Conservation (phyloP, 768 basidiomycete species). For the Boletales sp. region DNA sequence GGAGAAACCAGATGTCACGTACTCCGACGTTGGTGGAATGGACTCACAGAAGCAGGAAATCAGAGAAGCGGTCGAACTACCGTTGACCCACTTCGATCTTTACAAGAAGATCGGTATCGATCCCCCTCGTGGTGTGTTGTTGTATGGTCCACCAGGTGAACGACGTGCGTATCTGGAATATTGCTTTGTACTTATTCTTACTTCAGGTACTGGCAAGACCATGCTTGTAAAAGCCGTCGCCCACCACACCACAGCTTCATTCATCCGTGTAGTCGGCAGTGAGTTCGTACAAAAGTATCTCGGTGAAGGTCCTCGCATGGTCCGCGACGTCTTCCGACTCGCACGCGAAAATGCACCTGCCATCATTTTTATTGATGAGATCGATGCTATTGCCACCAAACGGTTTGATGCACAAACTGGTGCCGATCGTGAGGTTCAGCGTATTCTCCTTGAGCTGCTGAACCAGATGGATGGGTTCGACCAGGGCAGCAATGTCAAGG, state of each 20-base stretch:
- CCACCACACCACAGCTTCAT: constrained; percentile 93
- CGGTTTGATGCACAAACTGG: constrained; percentile 99
- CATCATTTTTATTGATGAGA: constrained; percentile 99
- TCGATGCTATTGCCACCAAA: constrained; percentile 98
- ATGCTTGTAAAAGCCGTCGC: constrained; percentile 99
- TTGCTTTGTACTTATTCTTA: constrained; percentile 2
- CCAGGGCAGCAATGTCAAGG: constrained; percentile 98
- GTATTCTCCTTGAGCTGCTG: constrained; percentile 92
- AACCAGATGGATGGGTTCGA: constrained; percentile 99
- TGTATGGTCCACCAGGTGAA: constrained; percentile 94
- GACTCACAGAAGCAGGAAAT: constrained; percentile 99
- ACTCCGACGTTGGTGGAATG: constrained; percentile 95
- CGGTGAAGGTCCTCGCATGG: constrained; percentile 99
- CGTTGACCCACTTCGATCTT: constrained; percentile 93
- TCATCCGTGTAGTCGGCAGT: constrained; percentile 96
- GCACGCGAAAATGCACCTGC: constrained; percentile 96
- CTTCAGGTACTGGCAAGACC: constrained; percentile 94
- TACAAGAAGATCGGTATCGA: constrained; percentile 99
- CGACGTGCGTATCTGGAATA: constrained; percentile 10
- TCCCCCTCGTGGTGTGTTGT: constrained; percentile 92
- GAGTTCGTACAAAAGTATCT: constrained; percentile 99
- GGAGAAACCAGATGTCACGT: constrained; percentile 92
- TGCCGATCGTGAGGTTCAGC: constrained; percentile 97
- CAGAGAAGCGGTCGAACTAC: constrained; percentile 95
- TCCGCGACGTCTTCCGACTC: constrained; percentile 96